Conservation (phyloP, 2,329 filamentous ascomycete genomes). For the Xylariaceae sp. region DNA sequence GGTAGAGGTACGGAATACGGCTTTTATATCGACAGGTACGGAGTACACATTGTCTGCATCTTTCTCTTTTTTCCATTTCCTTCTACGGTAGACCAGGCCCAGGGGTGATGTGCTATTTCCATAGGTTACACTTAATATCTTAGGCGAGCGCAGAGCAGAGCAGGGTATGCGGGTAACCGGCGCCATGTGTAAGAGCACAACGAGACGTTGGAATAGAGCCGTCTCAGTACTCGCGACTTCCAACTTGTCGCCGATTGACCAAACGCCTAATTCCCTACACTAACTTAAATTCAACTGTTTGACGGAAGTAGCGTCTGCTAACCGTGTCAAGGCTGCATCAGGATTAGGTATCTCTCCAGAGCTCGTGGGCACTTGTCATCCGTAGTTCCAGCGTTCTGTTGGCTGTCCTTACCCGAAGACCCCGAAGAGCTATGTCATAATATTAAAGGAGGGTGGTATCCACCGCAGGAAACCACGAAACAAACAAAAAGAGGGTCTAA, state of each 20-base stretch:
- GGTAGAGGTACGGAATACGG: too few species aligned
- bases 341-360: conserved; percentile 4
- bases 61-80: too few species aligned
- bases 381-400: background rate
- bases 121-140: too few species aligned
- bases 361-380: background rate
- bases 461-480: background rate
- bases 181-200: background rate
- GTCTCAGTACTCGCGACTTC: background rate
- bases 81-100: too few species aligned
- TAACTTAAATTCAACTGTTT: background rate
- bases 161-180: background rate
- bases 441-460: conserved; percentile 8
- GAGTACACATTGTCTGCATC: too few species aligned
- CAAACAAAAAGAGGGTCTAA: conserved; percentile 1
- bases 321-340: background rate
- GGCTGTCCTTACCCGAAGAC: conserved; percentile 2
- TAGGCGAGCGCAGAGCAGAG: background rate
- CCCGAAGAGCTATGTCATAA: background rate
- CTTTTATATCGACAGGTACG: too few species aligned
- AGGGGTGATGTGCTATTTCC: too few species aligned
- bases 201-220: background rate
- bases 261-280: background rate
- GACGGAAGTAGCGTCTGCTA: background rate
- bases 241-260: background rate